Conservation (phyloP, 1,139 yeast species). For the Taiozyma sp. region DNA sequence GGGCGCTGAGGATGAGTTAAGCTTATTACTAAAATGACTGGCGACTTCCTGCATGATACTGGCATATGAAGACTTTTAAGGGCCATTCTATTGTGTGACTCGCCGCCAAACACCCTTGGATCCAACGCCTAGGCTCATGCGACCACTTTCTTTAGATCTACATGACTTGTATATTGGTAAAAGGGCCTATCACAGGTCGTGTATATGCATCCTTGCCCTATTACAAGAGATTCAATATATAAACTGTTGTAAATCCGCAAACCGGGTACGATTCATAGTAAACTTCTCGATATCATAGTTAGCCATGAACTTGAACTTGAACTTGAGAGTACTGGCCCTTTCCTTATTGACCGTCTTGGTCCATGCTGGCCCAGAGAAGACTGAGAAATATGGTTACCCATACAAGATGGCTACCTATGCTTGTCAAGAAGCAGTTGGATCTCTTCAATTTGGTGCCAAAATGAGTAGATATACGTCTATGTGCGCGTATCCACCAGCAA, state of each 20-base stretch:
- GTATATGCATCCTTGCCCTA: not conserved
- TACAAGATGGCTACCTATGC: conserved; percentile 1
- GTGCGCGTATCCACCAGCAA: conserved; percentile 16
- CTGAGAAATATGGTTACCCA: not conserved
- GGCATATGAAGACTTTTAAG: not conserved
- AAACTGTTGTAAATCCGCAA: not conserved
- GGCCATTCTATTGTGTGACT: not conserved
- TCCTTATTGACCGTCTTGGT: not conserved
- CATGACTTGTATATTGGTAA: not conserved
- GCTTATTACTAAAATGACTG: not conserved
- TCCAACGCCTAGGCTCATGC: not conserved
- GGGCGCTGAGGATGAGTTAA: not conserved
- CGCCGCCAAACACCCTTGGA: too few species aligned
- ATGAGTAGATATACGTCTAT: conserved; percentile 2
- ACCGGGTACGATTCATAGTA: too few species aligned
- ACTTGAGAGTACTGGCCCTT: not conserved
- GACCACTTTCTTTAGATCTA: not conserved
- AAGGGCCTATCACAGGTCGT: not conserved
- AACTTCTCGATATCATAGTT: not conserved
- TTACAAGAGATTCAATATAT: not conserved
- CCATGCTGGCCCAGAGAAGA: conserved; percentile 1
- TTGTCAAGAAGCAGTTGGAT: not conserved
- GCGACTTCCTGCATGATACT: not conserved
- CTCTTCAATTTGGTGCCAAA: not conserved
- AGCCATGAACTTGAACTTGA: not conserved